These are phyloP conservation scores for Didymella exigua DNA, from an alignment of 2,329 filamentous ascomycete genomes.

Conservation along the genomic window DNA sequence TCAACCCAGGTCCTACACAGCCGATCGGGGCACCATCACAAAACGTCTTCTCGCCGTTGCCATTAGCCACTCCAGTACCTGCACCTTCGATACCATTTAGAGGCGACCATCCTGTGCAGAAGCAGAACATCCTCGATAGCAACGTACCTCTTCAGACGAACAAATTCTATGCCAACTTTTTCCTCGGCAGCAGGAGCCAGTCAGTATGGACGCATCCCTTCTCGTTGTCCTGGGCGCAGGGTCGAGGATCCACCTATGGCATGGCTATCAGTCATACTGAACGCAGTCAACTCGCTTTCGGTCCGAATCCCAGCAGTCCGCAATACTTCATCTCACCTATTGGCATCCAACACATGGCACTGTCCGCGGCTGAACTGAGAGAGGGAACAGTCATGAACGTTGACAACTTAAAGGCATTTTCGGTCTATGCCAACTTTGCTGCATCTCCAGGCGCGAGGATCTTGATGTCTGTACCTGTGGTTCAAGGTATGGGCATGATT, in stretches of 20 bases:
- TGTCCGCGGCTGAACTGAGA: conserved; percentile 79
- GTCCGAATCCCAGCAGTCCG: conserved; percentile 43
- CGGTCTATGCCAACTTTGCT: conserved; percentile 71
- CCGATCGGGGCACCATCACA: conserved; percentile 21
- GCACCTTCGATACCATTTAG: conserved; percentile 46
- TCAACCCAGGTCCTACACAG: conserved; percentile 35
- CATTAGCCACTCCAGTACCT: conserved; percentile 43
- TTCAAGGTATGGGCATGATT: conserved; percentile 89
- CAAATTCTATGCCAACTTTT: conserved; percentile 76
- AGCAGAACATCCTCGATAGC: conserved; percentile 47
- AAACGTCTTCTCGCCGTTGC: conserved; percentile 51
- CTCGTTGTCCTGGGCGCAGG: conserved; percentile 53
- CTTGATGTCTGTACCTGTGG: conserved; percentile 75
- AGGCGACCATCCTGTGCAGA: conserved; percentile 51
- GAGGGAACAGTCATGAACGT: conserved; percentile 62
- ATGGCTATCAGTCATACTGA: conserved; percentile 79
- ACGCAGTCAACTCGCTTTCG: conserved; percentile 64
- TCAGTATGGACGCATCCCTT: conserved; percentile 75
- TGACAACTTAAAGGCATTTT: conserved; percentile 61
- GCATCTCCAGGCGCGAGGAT: conserved; percentile 59
- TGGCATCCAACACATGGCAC: conserved; percentile 78
- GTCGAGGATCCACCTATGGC: conserved; percentile 72
- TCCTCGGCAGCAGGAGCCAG: conserved; percentile 72
- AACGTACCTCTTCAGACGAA: conserved; percentile 68
- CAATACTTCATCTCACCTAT: conserved; percentile 82